Conservation (phyloP, 805 yeast species). For the Priceomyces carsonii region DNA sequence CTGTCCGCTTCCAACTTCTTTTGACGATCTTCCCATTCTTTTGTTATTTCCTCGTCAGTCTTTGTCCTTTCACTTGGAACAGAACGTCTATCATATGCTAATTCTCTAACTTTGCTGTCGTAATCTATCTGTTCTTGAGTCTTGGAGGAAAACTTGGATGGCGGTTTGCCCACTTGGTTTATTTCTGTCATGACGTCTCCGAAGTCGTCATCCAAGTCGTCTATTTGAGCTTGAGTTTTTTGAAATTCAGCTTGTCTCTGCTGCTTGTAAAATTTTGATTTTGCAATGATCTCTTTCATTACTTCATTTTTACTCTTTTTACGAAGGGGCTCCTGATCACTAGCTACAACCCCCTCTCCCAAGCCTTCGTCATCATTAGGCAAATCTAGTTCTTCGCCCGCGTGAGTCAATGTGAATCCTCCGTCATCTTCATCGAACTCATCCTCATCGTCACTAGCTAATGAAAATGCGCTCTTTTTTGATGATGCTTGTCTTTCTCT, state of each 20-base stretch:
- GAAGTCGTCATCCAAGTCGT: conserved; percentile 71
- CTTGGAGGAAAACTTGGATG: conserved; percentile 27
- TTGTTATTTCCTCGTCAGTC: conserved; percentile 67
- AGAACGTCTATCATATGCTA: conserved; percentile 71
- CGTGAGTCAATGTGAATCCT: conserved; percentile 68
- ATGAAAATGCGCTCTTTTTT: conserved; percentile 50
- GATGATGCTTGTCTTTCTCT: conserved; percentile 73
- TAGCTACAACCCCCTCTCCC: conserved; percentile 25
- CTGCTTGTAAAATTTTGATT: conserved; percentile 74
- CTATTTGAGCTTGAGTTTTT: conserved; percentile 57
- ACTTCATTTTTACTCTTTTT: conserved; percentile 82
- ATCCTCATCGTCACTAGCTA: conserved; percentile 77
- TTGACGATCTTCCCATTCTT: conserved; percentile 61
- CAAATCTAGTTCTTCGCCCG: conserved; percentile 65
- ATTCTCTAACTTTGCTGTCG: conserved; percentile 65
- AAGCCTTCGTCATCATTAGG: conserved; percentile 44
- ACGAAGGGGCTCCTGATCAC: conserved; percentile 43
- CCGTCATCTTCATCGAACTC: conserved; percentile 48
- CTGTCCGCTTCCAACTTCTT: conserved; percentile 68
- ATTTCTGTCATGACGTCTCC: conserved; percentile 66
- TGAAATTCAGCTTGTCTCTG: conserved; percentile 71
- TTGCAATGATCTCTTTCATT: conserved; percentile 82
- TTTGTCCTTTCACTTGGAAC: conserved; percentile 82
- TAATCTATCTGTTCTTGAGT: conserved; percentile 51
- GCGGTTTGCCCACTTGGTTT: conserved; percentile 16